These are phyloP conservation scores for Juglanconis sp. DNA, from an alignment of 2,329 filamentous ascomycete genomes.

Conservation along the genomic window DNA sequence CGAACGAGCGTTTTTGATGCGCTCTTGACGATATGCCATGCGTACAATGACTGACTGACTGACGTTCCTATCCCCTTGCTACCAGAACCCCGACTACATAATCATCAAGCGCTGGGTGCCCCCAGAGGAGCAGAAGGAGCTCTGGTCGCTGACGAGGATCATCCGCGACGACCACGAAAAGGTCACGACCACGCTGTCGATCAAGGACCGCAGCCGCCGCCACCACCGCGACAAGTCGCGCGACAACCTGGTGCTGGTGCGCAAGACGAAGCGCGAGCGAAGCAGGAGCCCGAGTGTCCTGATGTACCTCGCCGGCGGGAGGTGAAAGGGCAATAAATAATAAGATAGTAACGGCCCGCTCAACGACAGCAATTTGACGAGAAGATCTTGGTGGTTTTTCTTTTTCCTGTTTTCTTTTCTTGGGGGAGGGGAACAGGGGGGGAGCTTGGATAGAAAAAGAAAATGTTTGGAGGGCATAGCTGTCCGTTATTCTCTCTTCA, in stretches of 20 bases:
- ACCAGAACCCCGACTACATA: conserved; percentile 64
- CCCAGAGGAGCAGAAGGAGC: conserved; percentile 66
- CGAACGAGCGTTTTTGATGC: no score
- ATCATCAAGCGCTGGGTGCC: conserved; percentile 72
- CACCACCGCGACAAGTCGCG: conserved; percentile 36
- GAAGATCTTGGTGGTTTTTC: no score
- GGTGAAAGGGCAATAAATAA: neutral
- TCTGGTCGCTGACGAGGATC: conserved; percentile 68
- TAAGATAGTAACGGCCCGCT: no score
- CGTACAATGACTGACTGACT: neutral
- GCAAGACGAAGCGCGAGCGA: conserved; percentile 54
- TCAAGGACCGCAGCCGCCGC: conserved; percentile 42
- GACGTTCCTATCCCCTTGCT: conserved; percentile 8
- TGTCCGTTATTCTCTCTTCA: no score
- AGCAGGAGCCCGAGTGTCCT: conserved; percentile 56
- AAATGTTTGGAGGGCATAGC: no score
- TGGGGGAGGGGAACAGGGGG: no score
- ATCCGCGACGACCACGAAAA: conserved; percentile 53
- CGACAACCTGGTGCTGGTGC: conserved; percentile 53
- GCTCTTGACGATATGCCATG: neutral
- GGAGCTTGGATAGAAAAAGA: no score
- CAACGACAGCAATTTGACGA: no score
- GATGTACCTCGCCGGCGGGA: conserved; percentile 53
- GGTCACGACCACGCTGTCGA: conserved; percentile 40
- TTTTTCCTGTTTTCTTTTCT: no score